Evolutionary conservation across 208 protist species (phyloP).

Genomic region (Trypanosoma scelopori): DNA sequence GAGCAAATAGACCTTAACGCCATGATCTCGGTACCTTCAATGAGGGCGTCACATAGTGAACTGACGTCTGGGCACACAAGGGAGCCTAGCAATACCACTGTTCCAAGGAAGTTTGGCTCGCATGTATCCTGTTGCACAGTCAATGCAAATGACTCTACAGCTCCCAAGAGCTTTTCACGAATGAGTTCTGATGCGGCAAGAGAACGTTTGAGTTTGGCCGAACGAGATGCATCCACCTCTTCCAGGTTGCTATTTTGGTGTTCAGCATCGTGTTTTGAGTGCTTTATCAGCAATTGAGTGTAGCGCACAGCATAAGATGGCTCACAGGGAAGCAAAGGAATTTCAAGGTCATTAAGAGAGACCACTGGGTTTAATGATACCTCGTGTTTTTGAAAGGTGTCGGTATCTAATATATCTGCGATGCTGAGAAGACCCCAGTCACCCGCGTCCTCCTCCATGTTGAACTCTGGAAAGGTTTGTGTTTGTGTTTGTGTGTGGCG

Average conservation of each 20-base stretch:
- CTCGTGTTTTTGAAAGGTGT: constrained; percentile 25
- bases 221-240: constrained; percentile 32
- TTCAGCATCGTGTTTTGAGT: constrained; percentile 28
- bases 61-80: constrained; percentile 24
- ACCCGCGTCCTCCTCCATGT: constrained; percentile 19
- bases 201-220: constrained; percentile 33
- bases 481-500: neutral
- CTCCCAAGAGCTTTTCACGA: constrained; percentile 43
- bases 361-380: constrained; percentile 8
- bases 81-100: constrained; percentile 35
- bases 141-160: constrained; percentile 45
- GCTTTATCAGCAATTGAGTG: constrained; percentile 27
- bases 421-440: constrained; percentile 80
- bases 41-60: constrained; percentile 42
- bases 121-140: constrained; percentile 32
- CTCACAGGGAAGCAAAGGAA: constrained; percentile 34
- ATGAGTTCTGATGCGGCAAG: constrained; percentile 49
- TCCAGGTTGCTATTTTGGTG: constrained; percentile 32
- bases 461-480: constrained; percentile 15
- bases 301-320: constrained; percentile 23
- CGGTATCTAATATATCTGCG: constrained; percentile 55
- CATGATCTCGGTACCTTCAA: constrained; percentile 52
- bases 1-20: constrained; percentile 22
- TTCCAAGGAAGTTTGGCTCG: constrained; percentile 34
- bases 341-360: constrained; percentile 30